These are phyloP conservation scores for Stagonosporopsis rhizophila DNA, from an alignment of 2,329 filamentous ascomycete genomes.

Conservation along the genomic window DNA sequence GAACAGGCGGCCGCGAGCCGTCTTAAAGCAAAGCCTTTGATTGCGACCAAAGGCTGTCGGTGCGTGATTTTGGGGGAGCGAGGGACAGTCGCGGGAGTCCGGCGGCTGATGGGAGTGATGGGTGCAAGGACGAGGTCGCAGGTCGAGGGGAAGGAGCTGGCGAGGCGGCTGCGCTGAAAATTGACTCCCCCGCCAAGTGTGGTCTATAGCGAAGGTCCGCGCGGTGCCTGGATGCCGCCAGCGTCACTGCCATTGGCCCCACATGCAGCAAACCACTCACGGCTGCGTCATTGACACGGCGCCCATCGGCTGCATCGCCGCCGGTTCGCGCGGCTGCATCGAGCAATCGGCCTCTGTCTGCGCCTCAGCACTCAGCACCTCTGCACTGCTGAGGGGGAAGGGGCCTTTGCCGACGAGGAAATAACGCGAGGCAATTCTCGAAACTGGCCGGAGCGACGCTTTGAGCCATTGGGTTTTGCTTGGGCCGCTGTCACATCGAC, in stretches of 20 bases:
- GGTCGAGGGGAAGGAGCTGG: constrained; percentile 13
- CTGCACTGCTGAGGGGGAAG: too few species aligned
- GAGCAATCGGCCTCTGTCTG: not conserved
- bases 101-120: constrained; percentile 13
- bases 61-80: constrained; percentile 16
- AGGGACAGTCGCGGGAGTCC: constrained; percentile 18
- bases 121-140: constrained; percentile 17
- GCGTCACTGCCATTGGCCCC: constrained; percentile 1
- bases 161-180: constrained; percentile 18
- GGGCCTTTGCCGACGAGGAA: too few species aligned
- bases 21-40: constrained; percentile 54
- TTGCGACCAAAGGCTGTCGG: constrained; percentile 50
- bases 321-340: not conserved
- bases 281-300: constrained; percentile 14
- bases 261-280: constrained; percentile 15
- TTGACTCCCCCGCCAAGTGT: constrained; percentile 19
- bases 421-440: constrained; percentile 8
- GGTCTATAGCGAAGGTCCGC: constrained; percentile 3
- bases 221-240: constrained; percentile 14
- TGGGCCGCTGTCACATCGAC: constrained; percentile 7
- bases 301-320: constrained; percentile 2
- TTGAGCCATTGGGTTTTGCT: not conserved
- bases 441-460: not conserved
- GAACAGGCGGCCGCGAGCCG: constrained; percentile 53
- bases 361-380: too few species aligned